A percentile compares a stretch with the other conserved stretches of the same genome.
Evolutionary conservation across 2,329 filamentous ascomycete genomes (phyloP).

Genomic region (Blastomyces percursus): DNA sequence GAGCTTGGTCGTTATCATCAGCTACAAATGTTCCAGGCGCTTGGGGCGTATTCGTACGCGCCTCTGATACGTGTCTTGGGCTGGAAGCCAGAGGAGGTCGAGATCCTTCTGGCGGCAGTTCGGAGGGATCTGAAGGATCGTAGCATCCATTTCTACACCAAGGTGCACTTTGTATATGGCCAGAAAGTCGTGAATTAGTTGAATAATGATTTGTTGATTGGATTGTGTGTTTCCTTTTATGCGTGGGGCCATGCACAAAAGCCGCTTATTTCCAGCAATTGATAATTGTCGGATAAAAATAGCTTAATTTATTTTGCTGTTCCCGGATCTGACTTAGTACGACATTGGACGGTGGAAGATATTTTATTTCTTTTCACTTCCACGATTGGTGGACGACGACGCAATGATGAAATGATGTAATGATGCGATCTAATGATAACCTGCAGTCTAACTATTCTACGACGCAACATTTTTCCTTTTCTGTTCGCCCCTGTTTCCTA

Average conservation of each 20-base stretch:
- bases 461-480: no score
- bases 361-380: background rate
- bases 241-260: background rate
- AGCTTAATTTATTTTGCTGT: no score
- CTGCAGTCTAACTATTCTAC: background rate
- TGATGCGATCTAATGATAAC: background rate
- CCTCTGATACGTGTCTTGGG: conserved; percentile 9
- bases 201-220: background rate
- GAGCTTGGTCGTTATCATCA: conserved; percentile 7
- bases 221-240: background rate
- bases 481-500: background rate
- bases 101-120: background rate
- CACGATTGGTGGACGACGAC: background rate
- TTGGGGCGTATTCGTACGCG: conserved; percentile 12
- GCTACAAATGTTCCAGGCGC: conserved; percentile 10
- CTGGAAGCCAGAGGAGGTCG: conserved; percentile 3
- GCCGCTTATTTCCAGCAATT: background rate
- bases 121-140: conserved; percentile 10
- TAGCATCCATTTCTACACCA: conserved; percentile 7
- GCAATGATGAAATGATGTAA: background rate
- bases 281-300: background rate
- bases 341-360: no score
- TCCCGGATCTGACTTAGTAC: no score
- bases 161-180: conserved; percentile 9
- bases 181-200: background rate